Conservation (phyloP, 129 eudicot genomes). For the Saposhnikovia divaricata region DNA sequence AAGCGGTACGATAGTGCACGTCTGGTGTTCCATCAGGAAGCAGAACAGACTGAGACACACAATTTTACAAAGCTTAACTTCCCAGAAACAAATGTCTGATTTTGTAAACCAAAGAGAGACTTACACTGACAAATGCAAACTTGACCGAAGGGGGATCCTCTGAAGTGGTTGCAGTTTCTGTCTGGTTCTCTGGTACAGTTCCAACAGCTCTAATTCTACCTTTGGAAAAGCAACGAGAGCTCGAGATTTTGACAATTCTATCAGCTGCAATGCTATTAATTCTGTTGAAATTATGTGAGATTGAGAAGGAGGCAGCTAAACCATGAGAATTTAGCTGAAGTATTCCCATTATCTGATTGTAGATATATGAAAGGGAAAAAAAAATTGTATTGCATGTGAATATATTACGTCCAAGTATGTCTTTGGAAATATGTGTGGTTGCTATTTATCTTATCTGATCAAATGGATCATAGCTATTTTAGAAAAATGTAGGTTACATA, state of each 20-base stretch:
- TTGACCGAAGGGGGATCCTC: conserved; percentile 50
- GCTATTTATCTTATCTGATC: conserved; percentile 23
- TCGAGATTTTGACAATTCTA: conserved; percentile 17
- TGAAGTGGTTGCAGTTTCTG: conserved; percentile 27
- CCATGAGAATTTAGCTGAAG: conserved; percentile 33
- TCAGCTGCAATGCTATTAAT: conserved; percentile 4
- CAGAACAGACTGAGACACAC: conserved; percentile 54
- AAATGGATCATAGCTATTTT: not conserved
- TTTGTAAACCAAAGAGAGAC: conserved; percentile 10
- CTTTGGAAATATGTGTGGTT: conserved; percentile 16
- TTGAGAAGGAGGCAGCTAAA: conserved; percentile 17
- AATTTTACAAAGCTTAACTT: not conserved
- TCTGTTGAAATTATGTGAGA: conserved; percentile 16
- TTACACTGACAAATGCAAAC: conserved; percentile 69
- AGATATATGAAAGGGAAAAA: not conserved
- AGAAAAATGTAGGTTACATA: not conserved
- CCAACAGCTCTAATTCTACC: conserved; percentile 58
- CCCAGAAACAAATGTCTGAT: not conserved
- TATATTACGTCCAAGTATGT: not conserved
- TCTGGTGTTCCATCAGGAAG: conserved; percentile 96
- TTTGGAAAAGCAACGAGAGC: conserved; percentile 21
- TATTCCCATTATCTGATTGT: conserved; percentile 24
- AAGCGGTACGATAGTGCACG: conserved; percentile 60
- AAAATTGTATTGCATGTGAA: not conserved
- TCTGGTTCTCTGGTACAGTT: conserved; percentile 27